Percentiles rank a stretch among this genome's conserved stretches.
phyloP scores from a whole-genome alignment of 805 yeast genomes.

The Pichia deserticola region DNA sequence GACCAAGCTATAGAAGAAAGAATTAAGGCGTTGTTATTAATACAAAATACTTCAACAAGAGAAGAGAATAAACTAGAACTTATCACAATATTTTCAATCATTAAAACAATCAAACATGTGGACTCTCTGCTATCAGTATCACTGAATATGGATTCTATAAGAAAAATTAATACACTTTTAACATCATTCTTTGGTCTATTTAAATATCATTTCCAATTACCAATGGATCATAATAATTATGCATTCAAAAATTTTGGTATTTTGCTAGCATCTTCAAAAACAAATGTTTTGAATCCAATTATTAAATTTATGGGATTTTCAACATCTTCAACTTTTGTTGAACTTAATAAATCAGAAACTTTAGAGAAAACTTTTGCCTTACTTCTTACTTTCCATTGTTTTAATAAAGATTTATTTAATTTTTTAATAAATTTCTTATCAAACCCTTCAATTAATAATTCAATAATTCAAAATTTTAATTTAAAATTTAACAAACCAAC shows the following conservation, averaged over 20 bases:
- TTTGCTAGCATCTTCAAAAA: conserved; percentile 9
- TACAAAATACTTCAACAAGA: not conserved
- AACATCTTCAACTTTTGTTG: conserved; percentile 5
- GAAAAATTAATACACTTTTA: conserved; percentile 12
- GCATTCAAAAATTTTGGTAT: conserved; percentile 23
- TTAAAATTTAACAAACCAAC: not conserved
- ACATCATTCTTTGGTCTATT: conserved; percentile 15
- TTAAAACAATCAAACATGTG: conserved; percentile 14
- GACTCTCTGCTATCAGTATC: conserved; percentile 7
- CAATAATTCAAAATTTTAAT: conserved; percentile 7
- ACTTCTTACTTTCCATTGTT: conserved; percentile 17
- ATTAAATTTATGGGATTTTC: conserved; percentile 8
- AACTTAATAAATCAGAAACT: conserved; percentile 13
- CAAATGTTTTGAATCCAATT: conserved; percentile 11
- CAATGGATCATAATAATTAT: conserved; percentile 16
- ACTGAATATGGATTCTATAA: conserved; percentile 10
- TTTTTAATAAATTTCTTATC: conserved; percentile 7
- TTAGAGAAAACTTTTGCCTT: conserved; percentile 17
- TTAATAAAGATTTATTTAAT: conserved; percentile 14
- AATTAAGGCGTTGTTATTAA: not conserved
- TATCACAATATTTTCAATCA: conserved; percentile 20
- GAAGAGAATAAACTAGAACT: conserved; percentile 20
- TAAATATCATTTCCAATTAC: conserved; percentile 24
- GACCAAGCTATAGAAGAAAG: not conserved
- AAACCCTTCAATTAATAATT: not conserved